Evolutionary conservation across 768 basidiomycete species (phyloP), one percentile per base, ranked within the genome.

Genomic region (Guyanaporus albipodus): DNA sequence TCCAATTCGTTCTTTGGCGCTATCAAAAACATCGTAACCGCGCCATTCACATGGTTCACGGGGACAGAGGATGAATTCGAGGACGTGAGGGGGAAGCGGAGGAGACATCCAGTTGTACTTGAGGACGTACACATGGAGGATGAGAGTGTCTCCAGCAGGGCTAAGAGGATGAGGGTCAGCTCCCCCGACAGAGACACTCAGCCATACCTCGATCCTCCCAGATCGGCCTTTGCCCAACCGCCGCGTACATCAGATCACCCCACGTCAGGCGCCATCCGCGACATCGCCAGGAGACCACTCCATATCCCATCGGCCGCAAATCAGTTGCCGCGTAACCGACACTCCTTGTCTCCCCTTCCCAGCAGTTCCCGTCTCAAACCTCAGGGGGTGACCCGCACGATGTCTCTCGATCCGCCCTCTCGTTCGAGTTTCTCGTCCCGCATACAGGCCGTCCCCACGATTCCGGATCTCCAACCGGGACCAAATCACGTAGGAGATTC

Each of bases 321-420:
- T 64, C 58, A 62, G 44, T 55, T 64, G 50, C 52, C 66, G 19
- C 61, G 62, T 36, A 63, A 57, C 63, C 70, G 72, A 45, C 70
- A 69, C 24, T 73, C 77, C 6, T 50, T 68, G 15, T 77, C 77
- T 36, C 77, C 78, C 19, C 45, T 57, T 52, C 65, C 65, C 19
- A 68, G 56, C 29, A 48, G 50, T 39, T 56, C 65, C 1, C 52
- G 56, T 33, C 62, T 70, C 50, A 72, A 70, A 34, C 64, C 64
- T 26, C 64, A 67, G 27, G 55, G 51, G 24, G 34, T 72, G 38
- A 65, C 70, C 38, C 80, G 85, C 40, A 87, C 83, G 23, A 84
- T 85, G 80, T 85, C 85, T 36, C 79, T 85, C 61, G 86, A 88
- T 64, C 85, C 83, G 5, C 77, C 80, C 10, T 57, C 67, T 15